Evolutionary conservation across 176 grass and related monocot genomes (phyloP), one percentile per base, ranked within the genome.

Genomic region (Echinochloa phyllopogon): DNA sequence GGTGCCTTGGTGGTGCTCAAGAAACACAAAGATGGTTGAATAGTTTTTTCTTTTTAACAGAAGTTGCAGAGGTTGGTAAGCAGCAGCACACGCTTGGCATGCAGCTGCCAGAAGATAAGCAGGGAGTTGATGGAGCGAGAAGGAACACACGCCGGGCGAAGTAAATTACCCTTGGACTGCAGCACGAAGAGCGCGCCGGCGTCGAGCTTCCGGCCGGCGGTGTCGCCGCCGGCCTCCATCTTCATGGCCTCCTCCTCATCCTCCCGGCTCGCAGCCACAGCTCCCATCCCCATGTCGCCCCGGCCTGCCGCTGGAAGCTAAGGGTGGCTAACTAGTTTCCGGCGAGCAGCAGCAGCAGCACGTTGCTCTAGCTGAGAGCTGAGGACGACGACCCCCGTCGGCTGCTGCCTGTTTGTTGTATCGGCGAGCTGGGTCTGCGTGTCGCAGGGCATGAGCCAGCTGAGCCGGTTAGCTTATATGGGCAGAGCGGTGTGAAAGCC

Each of bases 161-260:
- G 17, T 40, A 18, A 25, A 10, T 47, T 39, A 93, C 95, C 95
- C 93, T 95, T 94, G 69, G 95, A 98, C 53, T 95, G 84, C 38
- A 98, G 95, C 57, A 98, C 95, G 75, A 98, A 98, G 39, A 93
- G 88, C 49, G 95, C 95, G 69, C 95, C 95, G 64, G 95, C 95
- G 84, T 98, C 95, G 45, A 94, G 87, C 80, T 93, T 90, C 82
- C 83, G 79, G 10, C 86, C 82, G 29, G 70, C 69, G 67, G 58
- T 85, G 79, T 81, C 79, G 56, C 10, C 75, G 55, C 69, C 94
- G 70, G 84, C 89, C 88, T 86, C 82, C 66, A 90, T 70, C 85
- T 72, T 84, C 90, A 13, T 90, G 52, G 90, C 85, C 56, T 87
- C 86, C 80, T 81, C 87, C 90, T 88, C 84, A 55, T 76, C 80